Evolutionary conservation across 768 basidiomycete genomes (phyloP).

Genomic region (Symmetrospora coprosmae): DNA sequence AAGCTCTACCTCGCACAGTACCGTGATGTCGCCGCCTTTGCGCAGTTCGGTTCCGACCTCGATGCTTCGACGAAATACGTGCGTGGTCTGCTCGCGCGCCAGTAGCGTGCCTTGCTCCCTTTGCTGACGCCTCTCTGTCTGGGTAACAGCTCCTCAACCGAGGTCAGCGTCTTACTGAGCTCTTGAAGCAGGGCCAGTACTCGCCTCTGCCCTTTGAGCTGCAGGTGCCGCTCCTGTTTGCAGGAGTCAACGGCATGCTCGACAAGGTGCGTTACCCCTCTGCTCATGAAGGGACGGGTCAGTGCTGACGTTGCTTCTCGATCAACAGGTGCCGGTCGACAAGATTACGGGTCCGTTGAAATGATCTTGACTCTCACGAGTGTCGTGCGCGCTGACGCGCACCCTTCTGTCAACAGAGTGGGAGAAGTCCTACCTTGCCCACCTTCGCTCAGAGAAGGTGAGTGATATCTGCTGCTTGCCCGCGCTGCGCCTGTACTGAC

Average conservation of each 20-base stretch:
- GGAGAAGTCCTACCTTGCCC: slow-evolving; percentile 82
- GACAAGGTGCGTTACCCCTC: slow-evolving; percentile 92
- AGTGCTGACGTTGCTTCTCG: slow-evolving; percentile 5
- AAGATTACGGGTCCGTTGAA: slow-evolving; percentile 5
- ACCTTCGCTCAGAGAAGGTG: too few species aligned
- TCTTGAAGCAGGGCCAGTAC: slow-evolving; percentile 89
- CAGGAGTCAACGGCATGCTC: slow-evolving; percentile 98
- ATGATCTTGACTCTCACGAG: not conserved
- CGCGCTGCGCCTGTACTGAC: too few species aligned
- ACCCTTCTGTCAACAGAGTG: slow-evolving; percentile 47
- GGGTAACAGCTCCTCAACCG: too few species aligned
- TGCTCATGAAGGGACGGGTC: slow-evolving; percentile 44
- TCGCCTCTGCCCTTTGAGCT: slow-evolving; percentile 85
- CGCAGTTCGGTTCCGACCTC: slow-evolving; percentile 99
- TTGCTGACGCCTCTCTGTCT: slow-evolving; percentile 76
- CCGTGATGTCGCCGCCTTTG: slow-evolving; percentile 99
- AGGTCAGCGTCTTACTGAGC: slow-evolving; percentile 94
- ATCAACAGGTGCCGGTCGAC: not conserved
- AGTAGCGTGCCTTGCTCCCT: not conserved
- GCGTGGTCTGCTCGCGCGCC: slow-evolving; percentile 55
- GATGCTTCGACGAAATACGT: slow-evolving; percentile 78
- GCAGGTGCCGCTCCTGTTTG: slow-evolving; percentile 97
- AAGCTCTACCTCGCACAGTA: slow-evolving; percentile 99
- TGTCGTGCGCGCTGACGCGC: not conserved
- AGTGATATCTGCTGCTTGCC: too few species aligned